Conservation (phyloP, 2,329 filamentous ascomycete genomes). For the Pseudomassariella vexata region DNA sequence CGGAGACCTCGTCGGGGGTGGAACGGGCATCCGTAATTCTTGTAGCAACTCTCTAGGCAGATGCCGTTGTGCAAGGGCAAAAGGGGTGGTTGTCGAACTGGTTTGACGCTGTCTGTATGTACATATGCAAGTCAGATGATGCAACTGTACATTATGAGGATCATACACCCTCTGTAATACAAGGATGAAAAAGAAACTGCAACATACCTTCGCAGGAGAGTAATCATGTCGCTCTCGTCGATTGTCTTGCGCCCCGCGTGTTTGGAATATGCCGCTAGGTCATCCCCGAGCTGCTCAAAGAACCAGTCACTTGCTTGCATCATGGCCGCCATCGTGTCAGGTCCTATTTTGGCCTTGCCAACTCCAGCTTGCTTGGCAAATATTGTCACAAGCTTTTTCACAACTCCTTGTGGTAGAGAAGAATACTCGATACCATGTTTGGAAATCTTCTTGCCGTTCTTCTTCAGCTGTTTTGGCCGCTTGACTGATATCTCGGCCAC, state of each 20-base stretch:
- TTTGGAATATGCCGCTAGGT: conserved; percentile 71
- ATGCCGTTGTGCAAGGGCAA: conserved; percentile 78
- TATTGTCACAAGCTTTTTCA: conserved; percentile 67
- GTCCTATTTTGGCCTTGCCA: conserved; percentile 62
- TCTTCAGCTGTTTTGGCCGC: conserved; percentile 28
- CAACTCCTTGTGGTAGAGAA: conserved; percentile 63
- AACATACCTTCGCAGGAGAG: conserved; percentile 75
- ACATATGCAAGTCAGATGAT: conserved; percentile 12
- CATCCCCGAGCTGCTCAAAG: conserved; percentile 80
- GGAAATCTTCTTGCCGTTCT: conserved; percentile 53
- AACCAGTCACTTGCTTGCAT: conserved; percentile 85
- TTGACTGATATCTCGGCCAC: conserved; percentile 8
- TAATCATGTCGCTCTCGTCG: conserved; percentile 76
- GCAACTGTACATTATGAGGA: conserved; percentile 12
- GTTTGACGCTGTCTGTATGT: conserved; percentile 70
- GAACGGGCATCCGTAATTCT: conserved; percentile 67
- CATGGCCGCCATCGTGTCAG: conserved; percentile 69
- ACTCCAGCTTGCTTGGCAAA: conserved; percentile 63
- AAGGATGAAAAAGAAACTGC: conserved; percentile 15
- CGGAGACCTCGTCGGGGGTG: conserved; percentile 43
- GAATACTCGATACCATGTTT: conserved; percentile 71
- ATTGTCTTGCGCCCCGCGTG: conserved; percentile 82
- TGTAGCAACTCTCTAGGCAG: conserved; percentile 78
- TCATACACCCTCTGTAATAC: conserved; percentile 10
- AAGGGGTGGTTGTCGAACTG: conserved; percentile 65